These are phyloP conservation scores for Nyctanthes arbortristis DNA, from an alignment of 257 asterid species.

Conservation along the genomic window DNA sequence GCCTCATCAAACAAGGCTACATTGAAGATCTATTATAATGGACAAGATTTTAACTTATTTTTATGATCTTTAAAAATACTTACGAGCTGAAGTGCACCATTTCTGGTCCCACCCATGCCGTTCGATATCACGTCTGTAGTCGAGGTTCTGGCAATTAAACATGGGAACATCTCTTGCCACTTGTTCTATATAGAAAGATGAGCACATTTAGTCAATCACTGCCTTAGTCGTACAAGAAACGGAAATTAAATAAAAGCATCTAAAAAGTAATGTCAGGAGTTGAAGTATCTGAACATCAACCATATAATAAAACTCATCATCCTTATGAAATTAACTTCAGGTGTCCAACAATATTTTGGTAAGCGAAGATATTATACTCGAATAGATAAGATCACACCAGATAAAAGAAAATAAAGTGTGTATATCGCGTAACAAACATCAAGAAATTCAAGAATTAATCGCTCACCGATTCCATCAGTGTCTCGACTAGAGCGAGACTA, in stretches of 20 bases:
- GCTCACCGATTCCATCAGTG: slow-evolving; percentile 65
- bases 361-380: too few relatives aligned
- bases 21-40: too few relatives aligned
- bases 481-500: slow-evolving; percentile 53
- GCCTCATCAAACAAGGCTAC: too few relatives aligned
- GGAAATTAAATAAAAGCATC: not conserved
- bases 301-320: too few relatives aligned
- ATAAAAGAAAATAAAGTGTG: not conserved
- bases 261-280: too few relatives aligned
- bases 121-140: slow-evolving; percentile 56
- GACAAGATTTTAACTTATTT: not conserved
- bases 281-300: too few relatives aligned
- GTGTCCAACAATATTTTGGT: too few relatives aligned
- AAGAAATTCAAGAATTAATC: not conserved
- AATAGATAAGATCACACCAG: not conserved
- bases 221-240: not conserved
- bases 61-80: not conserved
- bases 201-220: not conserved
- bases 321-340: too few relatives aligned
- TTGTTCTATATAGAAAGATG: slow-evolving; percentile 33
- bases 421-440: not conserved
- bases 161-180: slow-evolving; percentile 81
- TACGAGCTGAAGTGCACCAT: slow-evolving; percentile 86
- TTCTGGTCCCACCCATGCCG: slow-evolving; percentile 76
- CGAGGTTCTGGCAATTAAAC: slow-evolving; percentile 60